Percentiles rank a stretch among this genome's conserved stretches.
These are phyloP conservation scores for Olyra latifolia DNA, from an alignment of 176 grass and related monocot genomes.

Conservation along the genomic window DNA sequence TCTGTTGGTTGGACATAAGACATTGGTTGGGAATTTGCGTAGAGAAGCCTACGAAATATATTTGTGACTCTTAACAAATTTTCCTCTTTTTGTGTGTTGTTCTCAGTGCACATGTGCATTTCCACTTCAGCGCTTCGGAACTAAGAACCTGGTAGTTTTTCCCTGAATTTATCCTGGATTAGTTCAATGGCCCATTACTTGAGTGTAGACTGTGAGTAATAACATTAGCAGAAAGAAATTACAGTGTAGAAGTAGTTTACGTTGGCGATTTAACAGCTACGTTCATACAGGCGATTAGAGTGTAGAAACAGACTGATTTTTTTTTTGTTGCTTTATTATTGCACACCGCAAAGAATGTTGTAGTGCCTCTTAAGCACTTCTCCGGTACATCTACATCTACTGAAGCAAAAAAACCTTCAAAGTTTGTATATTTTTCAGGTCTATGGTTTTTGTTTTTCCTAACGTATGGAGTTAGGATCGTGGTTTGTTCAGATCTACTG, in stretches of 20 bases:
- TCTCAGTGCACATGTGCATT: neutral
- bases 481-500: no score
- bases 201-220: neutral
- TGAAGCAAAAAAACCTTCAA: no score
- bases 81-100: neutral
- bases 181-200: neutral
- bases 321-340: no score
- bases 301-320: no score
- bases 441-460: no score
- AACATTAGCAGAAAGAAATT: neutral
- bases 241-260: conserved; percentile 5
- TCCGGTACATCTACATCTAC: no score
- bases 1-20: neutral
- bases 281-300: conserved; percentile 16
- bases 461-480: no score
- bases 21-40: neutral
- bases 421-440: no score
- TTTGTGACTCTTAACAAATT: conserved; percentile 27
- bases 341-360: no score
- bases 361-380: no score
- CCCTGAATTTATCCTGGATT: neutral
- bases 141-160: neutral
- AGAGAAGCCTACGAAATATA: neutral
- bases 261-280: neutral
- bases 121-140: neutral